Conservation (phyloP, 345 rosid genomes). For the Psidium friedrichsthalianum region DNA sequence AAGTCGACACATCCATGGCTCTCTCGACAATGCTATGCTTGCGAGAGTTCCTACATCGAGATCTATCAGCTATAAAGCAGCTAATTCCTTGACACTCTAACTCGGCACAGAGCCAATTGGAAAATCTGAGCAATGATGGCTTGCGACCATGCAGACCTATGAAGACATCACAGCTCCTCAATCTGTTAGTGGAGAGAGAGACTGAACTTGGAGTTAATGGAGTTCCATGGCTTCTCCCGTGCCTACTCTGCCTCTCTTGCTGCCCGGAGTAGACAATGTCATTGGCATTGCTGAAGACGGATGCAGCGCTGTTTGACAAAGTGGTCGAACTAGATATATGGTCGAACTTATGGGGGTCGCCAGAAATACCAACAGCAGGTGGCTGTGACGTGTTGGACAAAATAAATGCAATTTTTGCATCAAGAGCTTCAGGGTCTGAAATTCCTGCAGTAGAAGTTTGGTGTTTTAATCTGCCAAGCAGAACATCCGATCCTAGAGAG, state of each 20-base stretch:
- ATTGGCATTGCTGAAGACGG: slow-evolving; percentile 19
- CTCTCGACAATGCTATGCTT: slow-evolving; percentile 54
- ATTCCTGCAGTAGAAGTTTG: slow-evolving; percentile 44
- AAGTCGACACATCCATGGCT: slow-evolving; percentile 83
- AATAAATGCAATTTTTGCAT: slow-evolving; percentile 20
- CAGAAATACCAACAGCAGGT: slow-evolving; percentile 18
- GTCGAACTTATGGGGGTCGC: slow-evolving; percentile 33
- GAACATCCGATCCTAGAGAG: slow-evolving; percentile 57
- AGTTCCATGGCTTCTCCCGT: slow-evolving; percentile 22
- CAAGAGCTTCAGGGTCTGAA: slow-evolving; percentile 29
- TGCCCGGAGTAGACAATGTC: slow-evolving; percentile 16
- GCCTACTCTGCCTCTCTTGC: slow-evolving; percentile 27
- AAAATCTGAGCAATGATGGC: slow-evolving; percentile 63
- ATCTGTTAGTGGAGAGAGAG: slow-evolving; percentile 53
- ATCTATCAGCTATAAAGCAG: slow-evolving; percentile 78
- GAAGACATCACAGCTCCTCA: slow-evolving; percentile 76
- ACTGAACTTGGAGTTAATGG: slow-evolving; percentile 37
- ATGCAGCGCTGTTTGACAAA: slow-evolving; percentile 30
- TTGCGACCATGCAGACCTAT: slow-evolving; percentile 77
- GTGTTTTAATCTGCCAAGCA: slow-evolving; percentile 44
- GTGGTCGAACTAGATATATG: slow-evolving; percentile 32
- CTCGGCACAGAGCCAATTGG: slow-evolving; percentile 86
- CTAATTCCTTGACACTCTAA: slow-evolving; percentile 89
- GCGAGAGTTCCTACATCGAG: slow-evolving; percentile 58
- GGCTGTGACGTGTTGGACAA: slow-evolving; percentile 23